Evolutionary conservation across 2,329 filamentous ascomycete genomes (phyloP), one percentile per base, ranked within the genome.

Genomic region (Arthroderma sp.): DNA sequence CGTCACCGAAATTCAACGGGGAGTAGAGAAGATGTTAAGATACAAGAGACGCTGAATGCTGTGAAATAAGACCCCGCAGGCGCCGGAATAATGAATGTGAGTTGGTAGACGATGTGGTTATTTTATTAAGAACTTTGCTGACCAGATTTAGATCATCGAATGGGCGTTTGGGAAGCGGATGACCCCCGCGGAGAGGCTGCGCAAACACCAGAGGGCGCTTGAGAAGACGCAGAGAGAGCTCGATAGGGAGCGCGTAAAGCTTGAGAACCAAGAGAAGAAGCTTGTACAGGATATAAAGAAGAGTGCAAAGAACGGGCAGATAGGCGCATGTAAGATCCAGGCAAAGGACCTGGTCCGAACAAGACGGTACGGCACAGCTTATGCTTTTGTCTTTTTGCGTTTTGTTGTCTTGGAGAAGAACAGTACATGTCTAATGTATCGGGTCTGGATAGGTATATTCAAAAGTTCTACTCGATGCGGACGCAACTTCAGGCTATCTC

Each of bases 121-220:
- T 51, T 2, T 17, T 9, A 31, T 28, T 8, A 31, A 15, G 6
- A 17, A 7, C 15, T 31, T 28, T 21, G 43, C 57, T 61, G 43
- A 57, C 56, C 43, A 23, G 15, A 23, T 25, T n/a, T 66, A 96
- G 88, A 88, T 97, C 70, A 82, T 98, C 61, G 93, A 98, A 82
- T 98, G 93, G 91, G 91, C 91, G 39, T 98, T 98, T 70, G 93
- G 93, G 64, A 97, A 96, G 82, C 93, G 93, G 74, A 94, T 97
- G 82, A 98, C 93, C 79, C 91, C 93, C 2, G 89, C 90, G 59
- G 76, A 78, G 69, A 74, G 76, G 63, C 70, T 79, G 61, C 75
- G 76, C 65, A 79, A 78, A 79, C 95, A 98, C 74, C 93, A 97
- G 76, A 84, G 93, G 66, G 90, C 93, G 64, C 84, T 98, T 62